A percentile compares a stretch with the other conserved stretches of the same genome.
These are phyloP conservation scores for Trifolium dubium DNA, from an alignment of 306 rosid genomes.

Conservation along the genomic window DNA sequence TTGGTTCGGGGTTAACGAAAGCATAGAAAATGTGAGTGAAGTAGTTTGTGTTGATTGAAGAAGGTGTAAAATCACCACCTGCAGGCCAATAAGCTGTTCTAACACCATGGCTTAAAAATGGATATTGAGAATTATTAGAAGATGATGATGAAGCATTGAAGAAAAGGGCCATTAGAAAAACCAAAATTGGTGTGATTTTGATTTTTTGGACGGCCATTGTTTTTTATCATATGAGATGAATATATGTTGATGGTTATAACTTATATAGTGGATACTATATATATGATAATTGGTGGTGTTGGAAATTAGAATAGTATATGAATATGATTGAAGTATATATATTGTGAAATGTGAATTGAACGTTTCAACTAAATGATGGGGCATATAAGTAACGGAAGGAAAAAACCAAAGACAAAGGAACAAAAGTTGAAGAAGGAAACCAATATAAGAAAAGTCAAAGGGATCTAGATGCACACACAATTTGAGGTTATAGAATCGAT, in stretches of 20 bases:
- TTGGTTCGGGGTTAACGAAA: conserved; percentile 56
- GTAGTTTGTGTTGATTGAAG: conserved; percentile 57
- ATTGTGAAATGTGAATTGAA: conserved; percentile 22
- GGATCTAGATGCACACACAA: conserved; percentile 31
- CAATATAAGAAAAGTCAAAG: conserved; percentile 39
- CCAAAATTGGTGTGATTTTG: conserved; percentile 26
- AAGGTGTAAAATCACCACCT: conserved; percentile 44
- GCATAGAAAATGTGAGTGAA: conserved; percentile 83
- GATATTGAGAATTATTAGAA: not conserved
- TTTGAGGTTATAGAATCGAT: not conserved
- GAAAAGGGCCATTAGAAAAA: conserved; percentile 36
- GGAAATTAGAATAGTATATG: conserved; percentile 27
- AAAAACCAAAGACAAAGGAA: conserved; percentile 34
- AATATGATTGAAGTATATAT: not conserved
- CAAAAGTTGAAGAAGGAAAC: conserved; percentile 25
- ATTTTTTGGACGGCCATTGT: conserved; percentile 36
- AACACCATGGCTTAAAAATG: conserved; percentile 40
- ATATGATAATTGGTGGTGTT: not conserved
- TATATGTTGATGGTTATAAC: not conserved
- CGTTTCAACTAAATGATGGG: not conserved
- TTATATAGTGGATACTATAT: not conserved
- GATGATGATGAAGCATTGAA: conserved; percentile 8
- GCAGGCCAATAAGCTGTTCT: conserved; percentile 85
- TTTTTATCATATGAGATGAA: not conserved
- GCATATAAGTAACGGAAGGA: not conserved